A percentile compares a stretch with the other conserved stretches of the same genome.
phyloP scores from a whole-genome alignment of 2,329 filamentous ascomycete species.

The Fusarium floridanum region DNA sequence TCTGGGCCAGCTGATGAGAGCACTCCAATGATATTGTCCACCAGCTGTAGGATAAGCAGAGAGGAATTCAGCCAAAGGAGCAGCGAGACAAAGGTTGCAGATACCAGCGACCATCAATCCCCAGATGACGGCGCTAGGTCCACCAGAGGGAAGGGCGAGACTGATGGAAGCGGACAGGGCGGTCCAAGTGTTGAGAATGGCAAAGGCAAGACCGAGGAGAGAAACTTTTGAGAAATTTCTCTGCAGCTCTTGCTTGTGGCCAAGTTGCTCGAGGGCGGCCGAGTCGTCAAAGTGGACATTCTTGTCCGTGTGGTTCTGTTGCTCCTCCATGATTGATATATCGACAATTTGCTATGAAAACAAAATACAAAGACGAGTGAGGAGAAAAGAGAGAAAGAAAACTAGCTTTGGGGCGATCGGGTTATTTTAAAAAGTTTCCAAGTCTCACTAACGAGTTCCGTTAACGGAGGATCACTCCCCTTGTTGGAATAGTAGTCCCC shows the following conservation, averaged over 20 bases:
- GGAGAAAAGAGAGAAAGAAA: background rate
- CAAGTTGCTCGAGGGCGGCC: conserved; percentile 58
- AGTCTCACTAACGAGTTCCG: background rate
- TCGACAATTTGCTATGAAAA: background rate
- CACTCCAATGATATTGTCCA: conserved; percentile 80
- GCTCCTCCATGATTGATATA: conserved; percentile 34
- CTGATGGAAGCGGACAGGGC: conserved; percentile 62
- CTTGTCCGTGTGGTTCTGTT: conserved; percentile 32
- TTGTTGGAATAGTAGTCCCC: conserved; percentile 24
- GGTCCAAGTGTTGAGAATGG: conserved; percentile 65
- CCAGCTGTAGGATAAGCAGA: conserved; percentile 72
- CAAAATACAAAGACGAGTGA: background rate
- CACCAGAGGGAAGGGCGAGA: conserved; percentile 75
- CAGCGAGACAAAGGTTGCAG: conserved; percentile 78
- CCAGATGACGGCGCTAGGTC: conserved; percentile 79
- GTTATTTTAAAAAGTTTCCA: conserved; percentile 13
- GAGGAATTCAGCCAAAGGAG: conserved; percentile 78
- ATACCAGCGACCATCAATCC: conserved; percentile 72
- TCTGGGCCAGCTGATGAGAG: conserved; percentile 70
- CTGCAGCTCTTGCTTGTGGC: conserved; percentile 63
- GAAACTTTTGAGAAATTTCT: conserved; percentile 64
- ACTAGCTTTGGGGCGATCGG: background rate
- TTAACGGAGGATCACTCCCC: conserved; percentile 31
- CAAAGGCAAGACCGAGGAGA: conserved; percentile 63
- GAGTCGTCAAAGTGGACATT: conserved; percentile 49